phyloP scores from a whole-genome alignment of 2,329 filamentous ascomycete genomes.

The Fusarium concolor region DNA sequence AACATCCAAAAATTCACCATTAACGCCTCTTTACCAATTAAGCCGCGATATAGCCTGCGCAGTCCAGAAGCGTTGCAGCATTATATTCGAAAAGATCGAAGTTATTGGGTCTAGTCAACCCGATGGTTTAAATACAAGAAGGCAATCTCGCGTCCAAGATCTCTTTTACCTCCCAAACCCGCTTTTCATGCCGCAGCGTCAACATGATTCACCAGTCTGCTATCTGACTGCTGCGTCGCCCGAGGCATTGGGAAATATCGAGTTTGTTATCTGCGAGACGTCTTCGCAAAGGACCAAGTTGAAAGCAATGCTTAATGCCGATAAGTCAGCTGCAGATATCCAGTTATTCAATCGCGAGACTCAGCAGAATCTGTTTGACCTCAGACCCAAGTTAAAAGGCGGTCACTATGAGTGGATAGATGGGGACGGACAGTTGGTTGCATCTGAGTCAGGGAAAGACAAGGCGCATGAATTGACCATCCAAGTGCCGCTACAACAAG shows the following conservation, averaged over 20 bases:
- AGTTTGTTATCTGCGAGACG: background rate
- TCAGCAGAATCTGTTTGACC: slow-evolving; percentile 12
- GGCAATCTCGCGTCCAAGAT: background rate
- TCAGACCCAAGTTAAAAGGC: slow-evolving; percentile 13
- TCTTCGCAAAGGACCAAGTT: background rate
- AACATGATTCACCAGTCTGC: slow-evolving; percentile 2
- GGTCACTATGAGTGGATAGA: slow-evolving; percentile 25
- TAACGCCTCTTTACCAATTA: slow-evolving; percentile 23
- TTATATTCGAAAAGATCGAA: slow-evolving; percentile 26
- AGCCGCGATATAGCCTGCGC: slow-evolving; percentile 8
- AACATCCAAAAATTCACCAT: background rate
- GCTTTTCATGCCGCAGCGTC: background rate
- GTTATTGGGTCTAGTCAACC: background rate
- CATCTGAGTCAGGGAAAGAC: background rate
- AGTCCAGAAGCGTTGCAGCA: slow-evolving; percentile 12
- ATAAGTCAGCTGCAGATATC: slow-evolving; percentile 11
- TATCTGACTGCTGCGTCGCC: slow-evolving; percentile 30
- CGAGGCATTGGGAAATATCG: slow-evolving; percentile 19
- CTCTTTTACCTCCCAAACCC: slow-evolving; percentile 32
- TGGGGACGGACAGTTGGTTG: background rate
- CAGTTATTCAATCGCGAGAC: slow-evolving; percentile 2
- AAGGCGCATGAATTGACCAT: background rate
- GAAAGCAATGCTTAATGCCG: slow-evolving; percentile 14
- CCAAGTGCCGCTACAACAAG: background rate
- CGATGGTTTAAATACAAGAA: background rate